Evolutionary conservation across 352 stramenopile genomes (phyloP).

Genomic region (Phytophthora melonis): DNA sequence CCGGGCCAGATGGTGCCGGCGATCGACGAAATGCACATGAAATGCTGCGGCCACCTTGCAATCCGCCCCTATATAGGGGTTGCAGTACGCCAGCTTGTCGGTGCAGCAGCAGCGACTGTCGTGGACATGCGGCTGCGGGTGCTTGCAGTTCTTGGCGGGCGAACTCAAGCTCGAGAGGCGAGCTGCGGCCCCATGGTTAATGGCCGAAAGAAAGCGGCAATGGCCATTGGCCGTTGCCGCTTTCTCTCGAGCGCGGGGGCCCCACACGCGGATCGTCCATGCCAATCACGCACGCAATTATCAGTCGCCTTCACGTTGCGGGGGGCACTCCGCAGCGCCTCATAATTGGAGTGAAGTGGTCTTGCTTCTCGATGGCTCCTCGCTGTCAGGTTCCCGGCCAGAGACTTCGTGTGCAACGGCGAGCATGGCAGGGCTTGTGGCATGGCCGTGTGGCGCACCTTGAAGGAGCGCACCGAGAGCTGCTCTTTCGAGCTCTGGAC

Average conservation of each 20-base stretch:
- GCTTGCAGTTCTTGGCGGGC: neutral
- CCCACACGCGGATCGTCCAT: conserved; percentile 18
- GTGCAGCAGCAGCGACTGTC: neutral
- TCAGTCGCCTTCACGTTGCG: conserved; percentile 16
- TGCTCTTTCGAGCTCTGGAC: conserved; percentile 2
- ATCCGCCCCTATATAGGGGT: neutral
- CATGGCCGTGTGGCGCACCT: conserved; percentile 9
- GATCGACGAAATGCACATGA: conserved; percentile 27
- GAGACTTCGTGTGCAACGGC: conserved; percentile 12
- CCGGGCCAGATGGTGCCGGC: conserved; percentile 17
- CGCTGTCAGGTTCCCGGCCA: neutral
- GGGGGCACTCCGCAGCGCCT: neutral
- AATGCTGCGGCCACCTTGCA: neutral
- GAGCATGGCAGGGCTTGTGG: conserved; percentile 16
- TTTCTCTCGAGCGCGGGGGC: conserved; percentile 17
- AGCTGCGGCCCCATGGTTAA: neutral
- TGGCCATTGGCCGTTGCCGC: neutral
- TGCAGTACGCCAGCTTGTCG: neutral
- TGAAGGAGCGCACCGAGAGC: conserved; percentile 21
- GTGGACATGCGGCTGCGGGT: neutral
- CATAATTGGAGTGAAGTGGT: neutral
- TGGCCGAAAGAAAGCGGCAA: too few relatives aligned
- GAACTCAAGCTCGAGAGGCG: too few relatives aligned
- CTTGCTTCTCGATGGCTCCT: neutral
- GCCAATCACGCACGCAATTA: conserved; percentile 21